Evolutionary conservation across 139 green algal genomes (phyloP).

Genomic region (Chloropicon primus): DNA sequence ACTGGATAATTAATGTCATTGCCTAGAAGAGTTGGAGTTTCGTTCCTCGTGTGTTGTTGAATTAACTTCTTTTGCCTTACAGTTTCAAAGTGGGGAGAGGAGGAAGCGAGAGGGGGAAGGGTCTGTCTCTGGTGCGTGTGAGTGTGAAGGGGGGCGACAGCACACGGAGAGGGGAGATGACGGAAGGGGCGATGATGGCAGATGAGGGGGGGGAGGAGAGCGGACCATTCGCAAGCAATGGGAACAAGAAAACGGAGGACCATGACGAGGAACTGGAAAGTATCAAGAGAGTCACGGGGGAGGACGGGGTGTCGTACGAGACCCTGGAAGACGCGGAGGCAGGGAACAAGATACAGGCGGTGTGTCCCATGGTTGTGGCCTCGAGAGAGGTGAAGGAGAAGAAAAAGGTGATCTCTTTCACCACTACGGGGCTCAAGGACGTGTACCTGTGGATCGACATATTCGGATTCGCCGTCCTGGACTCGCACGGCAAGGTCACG

Average conservation of each 20-base stretch:
- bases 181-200: background rate
- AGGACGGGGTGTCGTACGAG: background rate
- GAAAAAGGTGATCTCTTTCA: background rate
- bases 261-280: background rate
- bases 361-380: background rate
- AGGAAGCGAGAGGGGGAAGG: too few species aligned
- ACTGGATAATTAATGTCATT: too few species aligned
- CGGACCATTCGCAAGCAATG: background rate
- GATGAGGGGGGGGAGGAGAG: background rate
- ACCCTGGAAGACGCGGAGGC: background rate
- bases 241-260: background rate
- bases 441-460: background rate
- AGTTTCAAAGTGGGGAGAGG: too few species aligned
- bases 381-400: background rate
- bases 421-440: background rate
- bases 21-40: too few species aligned
- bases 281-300: background rate
- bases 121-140: too few species aligned
- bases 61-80: too few species aligned
- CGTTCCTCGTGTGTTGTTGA: too few species aligned
- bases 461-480: background rate
- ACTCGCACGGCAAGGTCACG: background rate
- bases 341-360: background rate
- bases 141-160: too few species aligned
- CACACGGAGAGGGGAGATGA: too few species aligned